Percentiles rank a stretch among this genome's conserved stretches.
phyloP scores from a whole-genome alignment of 2,329 filamentous ascomycete genomes.

The Erysiphe neolycopersici region DNA sequence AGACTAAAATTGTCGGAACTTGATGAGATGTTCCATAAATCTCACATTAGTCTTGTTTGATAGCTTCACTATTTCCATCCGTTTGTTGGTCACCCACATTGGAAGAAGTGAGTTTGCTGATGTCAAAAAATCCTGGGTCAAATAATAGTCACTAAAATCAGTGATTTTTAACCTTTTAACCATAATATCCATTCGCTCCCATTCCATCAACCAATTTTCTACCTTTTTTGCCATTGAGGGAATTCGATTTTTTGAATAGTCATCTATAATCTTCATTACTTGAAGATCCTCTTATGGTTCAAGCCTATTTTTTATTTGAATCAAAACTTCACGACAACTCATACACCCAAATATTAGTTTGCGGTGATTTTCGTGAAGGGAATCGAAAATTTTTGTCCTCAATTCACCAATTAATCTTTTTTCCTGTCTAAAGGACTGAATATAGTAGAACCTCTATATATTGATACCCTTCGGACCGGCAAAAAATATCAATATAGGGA shows the following conservation, averaged over 20 bases:
- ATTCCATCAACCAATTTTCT: background rate
- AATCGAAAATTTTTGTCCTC: background rate
- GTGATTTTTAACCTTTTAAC: too few species aligned
- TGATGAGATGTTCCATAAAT: background rate
- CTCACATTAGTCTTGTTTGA: background rate
- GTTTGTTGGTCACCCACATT: constrained; percentile 1
- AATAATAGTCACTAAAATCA: too few species aligned
- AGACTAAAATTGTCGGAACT: background rate
- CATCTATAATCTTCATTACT: background rate
- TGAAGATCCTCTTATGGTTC: background rate
- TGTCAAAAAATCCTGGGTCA: background rate
- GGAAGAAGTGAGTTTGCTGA: background rate
- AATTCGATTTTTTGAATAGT: background rate
- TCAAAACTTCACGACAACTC: background rate
- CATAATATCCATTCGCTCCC: background rate
- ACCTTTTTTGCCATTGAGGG: background rate
- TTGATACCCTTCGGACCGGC: too few species aligned
- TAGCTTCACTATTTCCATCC: background rate
- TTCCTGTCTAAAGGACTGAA: background rate
- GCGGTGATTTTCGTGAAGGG: background rate
- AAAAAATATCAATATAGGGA: too few species aligned
- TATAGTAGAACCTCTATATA: too few species aligned
- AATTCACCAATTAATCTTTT: background rate
- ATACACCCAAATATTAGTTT: background rate
- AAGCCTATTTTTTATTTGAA: background rate